Percentiles rank a stretch among this genome's conserved stretches.
These are phyloP conservation scores for Phytophthora ohioensis DNA, from an alignment of 352 stramenopile genomes.

Conservation along the genomic window DNA sequence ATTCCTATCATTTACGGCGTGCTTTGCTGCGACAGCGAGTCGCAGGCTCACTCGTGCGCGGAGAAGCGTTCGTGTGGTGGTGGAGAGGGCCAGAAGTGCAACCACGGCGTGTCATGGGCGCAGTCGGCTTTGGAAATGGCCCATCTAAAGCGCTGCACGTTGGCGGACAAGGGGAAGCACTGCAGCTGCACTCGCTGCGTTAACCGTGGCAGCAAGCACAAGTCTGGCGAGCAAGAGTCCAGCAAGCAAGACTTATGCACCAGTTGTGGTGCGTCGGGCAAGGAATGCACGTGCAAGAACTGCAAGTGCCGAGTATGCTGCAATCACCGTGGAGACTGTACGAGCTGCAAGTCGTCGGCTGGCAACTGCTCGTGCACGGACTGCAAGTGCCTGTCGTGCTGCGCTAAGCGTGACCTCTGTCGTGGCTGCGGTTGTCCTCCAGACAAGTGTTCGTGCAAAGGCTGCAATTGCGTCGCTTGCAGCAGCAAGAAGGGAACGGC, in stretches of 20 bases:
- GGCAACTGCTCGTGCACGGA: constrained; percentile 36
- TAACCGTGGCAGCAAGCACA: constrained; percentile 39
- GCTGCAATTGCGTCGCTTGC: constrained; percentile 32
- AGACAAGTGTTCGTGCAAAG: constrained; percentile 36
- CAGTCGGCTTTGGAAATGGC: constrained; percentile 91
- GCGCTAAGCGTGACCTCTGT: constrained; percentile 23
- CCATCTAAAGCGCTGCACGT: constrained; percentile 69
- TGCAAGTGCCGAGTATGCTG: constrained; percentile 48
- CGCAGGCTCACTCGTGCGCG: constrained; percentile 91
- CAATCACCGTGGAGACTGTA: constrained; percentile 30
- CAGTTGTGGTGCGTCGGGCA: constrained; percentile 28
- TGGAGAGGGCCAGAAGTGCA: constrained; percentile 48
- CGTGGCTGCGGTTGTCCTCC: constrained; percentile 36
- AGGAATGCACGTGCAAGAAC: constrained; percentile 45
- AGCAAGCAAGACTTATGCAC: constrained; percentile 27
- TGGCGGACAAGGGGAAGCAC: constrained; percentile 43
- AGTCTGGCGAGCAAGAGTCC: constrained; percentile 25
- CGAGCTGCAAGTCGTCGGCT: constrained; percentile 33
- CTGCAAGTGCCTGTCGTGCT: constrained; percentile 37
- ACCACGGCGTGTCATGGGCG: constrained; percentile 66
- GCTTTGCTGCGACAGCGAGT: constrained; percentile 93
- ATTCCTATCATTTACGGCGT: constrained; percentile 90
- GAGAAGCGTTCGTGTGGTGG: constrained; percentile 37
- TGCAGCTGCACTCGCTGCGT: constrained; percentile 39
- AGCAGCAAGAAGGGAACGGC: constrained; percentile 7